phyloP scores from a whole-genome alignment of 768 basidiomycete species.

The Termitomyces heimii region DNA sequence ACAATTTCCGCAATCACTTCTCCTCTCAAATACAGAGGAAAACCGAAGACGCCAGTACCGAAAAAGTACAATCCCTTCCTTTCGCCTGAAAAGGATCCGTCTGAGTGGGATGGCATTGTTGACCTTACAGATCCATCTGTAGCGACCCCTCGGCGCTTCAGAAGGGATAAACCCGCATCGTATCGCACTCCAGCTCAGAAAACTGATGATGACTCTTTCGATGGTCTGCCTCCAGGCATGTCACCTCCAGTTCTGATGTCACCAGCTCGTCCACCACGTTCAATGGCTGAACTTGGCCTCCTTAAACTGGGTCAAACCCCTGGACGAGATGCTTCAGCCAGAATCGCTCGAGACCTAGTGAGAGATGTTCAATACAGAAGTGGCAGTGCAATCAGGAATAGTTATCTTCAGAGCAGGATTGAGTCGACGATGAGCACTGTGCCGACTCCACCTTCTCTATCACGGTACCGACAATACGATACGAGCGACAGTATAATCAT shows the following conservation, averaged over 20 bases:
- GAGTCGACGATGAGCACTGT: slow-evolving; percentile 68
- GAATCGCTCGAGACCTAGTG: slow-evolving; percentile 62
- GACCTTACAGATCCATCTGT: slow-evolving; percentile 58
- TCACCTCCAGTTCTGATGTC: slow-evolving; percentile 54
- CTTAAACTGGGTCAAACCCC: slow-evolving; percentile 57
- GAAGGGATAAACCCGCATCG: slow-evolving; percentile 6
- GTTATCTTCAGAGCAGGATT: slow-evolving; percentile 22
- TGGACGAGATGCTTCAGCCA: slow-evolving; percentile 60
- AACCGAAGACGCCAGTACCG: slow-evolving; percentile 51
- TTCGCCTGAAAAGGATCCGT: slow-evolving; percentile 40
- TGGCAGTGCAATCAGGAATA: slow-evolving; percentile 21
- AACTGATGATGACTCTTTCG: slow-evolving; percentile 47
- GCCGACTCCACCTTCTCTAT: slow-evolving; percentile 65
- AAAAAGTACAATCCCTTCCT: slow-evolving; percentile 59
- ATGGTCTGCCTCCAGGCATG: slow-evolving; percentile 50
- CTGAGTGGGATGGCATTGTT: slow-evolving; percentile 68
- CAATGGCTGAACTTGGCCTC: slow-evolving; percentile 41
- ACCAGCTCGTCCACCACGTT: slow-evolving; percentile 45
- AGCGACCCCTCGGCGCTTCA: slow-evolving; percentile 36
- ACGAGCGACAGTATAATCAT: slow-evolving; percentile 40
- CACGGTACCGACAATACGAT: slow-evolving; percentile 51
- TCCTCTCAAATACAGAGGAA: slow-evolving; percentile 44
- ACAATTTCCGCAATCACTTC: slow-evolving; percentile 30
- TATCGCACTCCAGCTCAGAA: slow-evolving; percentile 16
- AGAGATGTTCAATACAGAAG: slow-evolving; percentile 42